Evolutionary conservation across 306 rosid genomes (phyloP).

Genomic region (Abrus precatorius): DNA sequence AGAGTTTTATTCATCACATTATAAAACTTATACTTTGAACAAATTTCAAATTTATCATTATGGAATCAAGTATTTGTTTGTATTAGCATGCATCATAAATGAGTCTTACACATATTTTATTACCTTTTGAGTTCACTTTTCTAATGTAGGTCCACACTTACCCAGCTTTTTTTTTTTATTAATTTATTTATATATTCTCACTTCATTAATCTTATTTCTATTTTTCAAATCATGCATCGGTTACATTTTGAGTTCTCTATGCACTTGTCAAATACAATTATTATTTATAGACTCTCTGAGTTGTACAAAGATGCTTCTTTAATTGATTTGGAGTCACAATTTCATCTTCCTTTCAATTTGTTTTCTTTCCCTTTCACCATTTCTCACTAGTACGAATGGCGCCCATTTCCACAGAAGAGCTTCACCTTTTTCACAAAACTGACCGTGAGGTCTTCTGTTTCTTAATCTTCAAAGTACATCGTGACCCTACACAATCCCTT

Average conservation of each 20-base stretch:
- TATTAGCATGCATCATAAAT: not conserved
- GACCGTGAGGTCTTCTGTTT: slow-evolving; percentile 60
- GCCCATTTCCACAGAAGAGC: slow-evolving; percentile 42
- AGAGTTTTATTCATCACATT: not conserved
- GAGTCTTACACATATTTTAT: no score
- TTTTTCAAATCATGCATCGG: not conserved
- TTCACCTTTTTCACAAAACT: slow-evolving; percentile 48
- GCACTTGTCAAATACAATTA: not conserved
- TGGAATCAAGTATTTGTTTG: not conserved
- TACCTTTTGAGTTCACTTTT: not conserved
- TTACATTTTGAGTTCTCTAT: not conserved
- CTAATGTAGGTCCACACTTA: not conserved
- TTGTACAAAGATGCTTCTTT: not conserved
- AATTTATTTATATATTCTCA: no score
- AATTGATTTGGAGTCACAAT: not conserved
- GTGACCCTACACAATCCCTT: slow-evolving; percentile 53
- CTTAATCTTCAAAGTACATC: slow-evolving; percentile 41
- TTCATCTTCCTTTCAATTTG: not conserved
- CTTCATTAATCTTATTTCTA: not conserved
- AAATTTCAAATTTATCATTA: not conserved
- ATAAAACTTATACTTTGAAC: not conserved
- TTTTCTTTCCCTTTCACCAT: not conserved
- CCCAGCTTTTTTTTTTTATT: no score
- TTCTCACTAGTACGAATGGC: slow-evolving; percentile 8
- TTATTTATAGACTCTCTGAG: not conserved